Conservation (phyloP, 345 rosid species). For the Salix brachista region DNA sequence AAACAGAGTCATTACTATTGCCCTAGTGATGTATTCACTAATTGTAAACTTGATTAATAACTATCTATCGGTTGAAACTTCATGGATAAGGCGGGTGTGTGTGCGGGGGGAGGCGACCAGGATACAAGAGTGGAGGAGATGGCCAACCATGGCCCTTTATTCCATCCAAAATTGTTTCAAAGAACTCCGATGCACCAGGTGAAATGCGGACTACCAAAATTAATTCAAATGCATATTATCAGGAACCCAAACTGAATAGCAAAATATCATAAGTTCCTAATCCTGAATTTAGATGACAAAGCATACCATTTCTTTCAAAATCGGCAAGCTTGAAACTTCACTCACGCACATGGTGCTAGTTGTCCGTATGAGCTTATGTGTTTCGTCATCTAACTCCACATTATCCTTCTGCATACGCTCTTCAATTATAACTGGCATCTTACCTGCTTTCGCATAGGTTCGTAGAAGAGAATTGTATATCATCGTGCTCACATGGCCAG, state of each 20-base stretch:
- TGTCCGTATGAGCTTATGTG: constrained; percentile 49
- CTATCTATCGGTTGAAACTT: no score
- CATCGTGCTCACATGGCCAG: constrained; percentile 58
- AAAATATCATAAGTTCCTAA: neutral
- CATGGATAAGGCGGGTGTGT: no score
- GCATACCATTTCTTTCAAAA: constrained; percentile 9
- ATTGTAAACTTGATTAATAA: no score
- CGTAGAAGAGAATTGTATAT: constrained; percentile 64
- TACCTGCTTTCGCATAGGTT: constrained; percentile 72
- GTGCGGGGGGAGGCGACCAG: no score
- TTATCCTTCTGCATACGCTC: constrained; percentile 73
- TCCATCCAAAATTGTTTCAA: neutral
- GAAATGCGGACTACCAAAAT: no score
- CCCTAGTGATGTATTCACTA: no score
- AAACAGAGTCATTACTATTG: no score
- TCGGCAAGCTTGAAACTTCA: constrained; percentile 42
- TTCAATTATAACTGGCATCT: constrained; percentile 67
- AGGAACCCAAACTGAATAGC: neutral
- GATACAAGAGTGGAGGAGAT: neutral
- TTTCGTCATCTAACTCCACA: constrained; percentile 58
- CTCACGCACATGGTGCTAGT: constrained; percentile 63
- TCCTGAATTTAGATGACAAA: neutral
- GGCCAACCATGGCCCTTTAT: neutral
- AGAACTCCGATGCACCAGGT: no score
- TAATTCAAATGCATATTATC: neutral